Base-by-base conservation (phyloP, 352 stramenopile species). In the Globisporangium emineosum region DNA sequence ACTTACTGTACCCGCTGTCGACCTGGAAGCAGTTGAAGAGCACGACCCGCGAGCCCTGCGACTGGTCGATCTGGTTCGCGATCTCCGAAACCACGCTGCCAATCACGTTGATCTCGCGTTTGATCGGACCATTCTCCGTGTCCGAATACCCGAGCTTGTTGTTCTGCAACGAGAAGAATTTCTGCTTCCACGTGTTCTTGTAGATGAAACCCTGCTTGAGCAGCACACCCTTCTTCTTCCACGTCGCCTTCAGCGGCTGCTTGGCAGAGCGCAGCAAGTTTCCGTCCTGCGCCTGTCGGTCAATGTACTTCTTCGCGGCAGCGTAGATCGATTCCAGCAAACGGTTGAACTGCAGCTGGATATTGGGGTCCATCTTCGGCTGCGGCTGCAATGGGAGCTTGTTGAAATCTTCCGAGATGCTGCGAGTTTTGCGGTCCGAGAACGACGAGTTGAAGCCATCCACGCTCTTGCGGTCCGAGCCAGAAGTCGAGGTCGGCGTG, bases 201-300 rank as follows among this genome's bases (percentile, higher is more conserved):
- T 96, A 94, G 58, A 96, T 90, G 65, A 94, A 94, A 9, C 86
- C 86, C 62, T 96, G 88, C 67, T 96, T 96, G 7, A 96, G 69
- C 25, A 96, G 69, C 67, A 86, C 69, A 0, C 88, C 88, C 63
- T 94, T 94, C 72, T 96, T 96, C 75, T 96, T 96, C 88, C 88
- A 96, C 47, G 86, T 94, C 23, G 88, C 88, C 53, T 90, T 81
- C 25, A 79, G 72, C 15, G 78, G 79, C 60, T 89, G 76, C 47
- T 85, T 91, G 9, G 70, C 23, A 19, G 50, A 65, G 27, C 82
- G 77, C 23, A 92, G 50, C 52, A 89, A 59, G 53, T 80, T 89
- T 1, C 80, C 85, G n/a, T 74, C 77, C 29, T 83, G 65, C 21
- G 77, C 88, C 64, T 91, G 82, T 8, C 66, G 77, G 35, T 92